Evolutionary conservation across 352 stramenopile genomes (phyloP).

Genomic region (Pythium vanterpoolii): DNA sequence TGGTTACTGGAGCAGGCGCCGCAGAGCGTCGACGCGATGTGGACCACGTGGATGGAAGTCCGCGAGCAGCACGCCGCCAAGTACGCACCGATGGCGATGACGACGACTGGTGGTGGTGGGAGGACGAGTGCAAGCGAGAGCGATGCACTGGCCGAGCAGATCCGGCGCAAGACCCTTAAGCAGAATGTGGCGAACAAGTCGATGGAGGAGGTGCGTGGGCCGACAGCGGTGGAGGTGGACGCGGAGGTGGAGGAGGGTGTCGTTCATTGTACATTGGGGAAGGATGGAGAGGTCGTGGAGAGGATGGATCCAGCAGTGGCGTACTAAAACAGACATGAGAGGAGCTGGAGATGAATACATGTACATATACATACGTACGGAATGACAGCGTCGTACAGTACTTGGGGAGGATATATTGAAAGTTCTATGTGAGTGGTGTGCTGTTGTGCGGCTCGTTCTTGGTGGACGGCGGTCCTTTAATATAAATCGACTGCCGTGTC

Average conservation of each 20-base stretch:
- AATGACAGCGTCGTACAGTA: neutral
- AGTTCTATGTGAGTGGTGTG: slow-evolving; percentile 14
- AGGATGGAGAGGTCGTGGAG: neutral
- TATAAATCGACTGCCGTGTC: slow-evolving; percentile 63
- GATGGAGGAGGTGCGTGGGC: neutral
- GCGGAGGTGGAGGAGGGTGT: neutral
- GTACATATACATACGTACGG: neutral
- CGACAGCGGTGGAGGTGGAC: neutral
- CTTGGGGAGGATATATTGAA: neutral
- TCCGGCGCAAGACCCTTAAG: slow-evolving; percentile 22
- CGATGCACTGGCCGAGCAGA: slow-evolving; percentile 20
- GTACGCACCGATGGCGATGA: slow-evolving; percentile 32
- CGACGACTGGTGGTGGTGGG: slow-evolving; percentile 7
- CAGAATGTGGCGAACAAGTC: neutral
- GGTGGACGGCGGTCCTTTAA: slow-evolving; percentile 26
- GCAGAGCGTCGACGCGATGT: slow-evolving; percentile 76
- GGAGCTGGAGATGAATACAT: neutral
- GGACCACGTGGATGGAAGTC: slow-evolving; percentile 80
- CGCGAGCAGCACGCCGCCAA: slow-evolving; percentile 67
- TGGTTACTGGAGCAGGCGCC: slow-evolving; percentile 79
- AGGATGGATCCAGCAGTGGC: slow-evolving; percentile 17
- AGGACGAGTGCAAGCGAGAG: slow-evolving; percentile 10
- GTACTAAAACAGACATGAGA: slow-evolving; percentile 4
- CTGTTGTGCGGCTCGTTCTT: slow-evolving; percentile 7
- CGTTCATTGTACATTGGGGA: neutral